phyloP scores from a whole-genome alignment of 2,329 filamentous ascomycete genomes.

The Bertia moriformis region DNA sequence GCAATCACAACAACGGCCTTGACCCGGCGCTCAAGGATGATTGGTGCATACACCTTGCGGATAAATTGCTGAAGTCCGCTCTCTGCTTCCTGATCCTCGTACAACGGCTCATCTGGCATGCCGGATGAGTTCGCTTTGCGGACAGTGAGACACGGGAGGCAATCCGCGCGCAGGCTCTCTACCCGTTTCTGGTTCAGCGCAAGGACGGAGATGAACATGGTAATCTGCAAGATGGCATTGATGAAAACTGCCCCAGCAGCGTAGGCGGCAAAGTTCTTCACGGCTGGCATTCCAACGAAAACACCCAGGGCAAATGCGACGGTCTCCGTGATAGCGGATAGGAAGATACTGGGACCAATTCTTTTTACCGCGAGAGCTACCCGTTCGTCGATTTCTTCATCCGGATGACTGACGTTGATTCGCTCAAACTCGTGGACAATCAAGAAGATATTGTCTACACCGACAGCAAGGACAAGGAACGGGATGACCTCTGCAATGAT shows the following conservation, averaged over 20 bases:
- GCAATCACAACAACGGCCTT: constrained; percentile 64
- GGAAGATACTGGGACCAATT: constrained; percentile 90
- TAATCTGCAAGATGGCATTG: constrained; percentile 92
- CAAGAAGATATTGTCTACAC: constrained; percentile 96
- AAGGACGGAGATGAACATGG: constrained; percentile 88
- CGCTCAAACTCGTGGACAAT: constrained; percentile 97
- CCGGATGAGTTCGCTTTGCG: constrained; percentile 53
- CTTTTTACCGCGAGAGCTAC: constrained; percentile 79
- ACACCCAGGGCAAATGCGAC: constrained; percentile 83
- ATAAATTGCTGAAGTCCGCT: constrained; percentile 75
- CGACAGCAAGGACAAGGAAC: constrained; percentile 88
- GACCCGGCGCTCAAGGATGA: constrained; percentile 63
- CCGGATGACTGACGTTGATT: constrained; percentile 80
- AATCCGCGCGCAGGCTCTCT: constrained; percentile 77
- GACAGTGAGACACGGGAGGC: constrained; percentile 77
- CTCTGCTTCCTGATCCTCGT: constrained; percentile 69
- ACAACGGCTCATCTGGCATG: constrained; percentile 38
- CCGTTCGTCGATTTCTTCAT: constrained; percentile 73
- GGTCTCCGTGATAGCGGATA: constrained; percentile 90
- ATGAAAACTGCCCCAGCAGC: constrained; percentile 92
- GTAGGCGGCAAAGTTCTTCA: constrained; percentile 92
- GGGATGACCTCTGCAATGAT: constrained; percentile 98
- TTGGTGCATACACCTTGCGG: constrained; percentile 74
- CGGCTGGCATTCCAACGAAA: constrained; percentile 93
- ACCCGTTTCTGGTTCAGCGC: constrained; percentile 83